Evolutionary conservation across 1,284 basidiomycete species (phyloP), one percentile per base, ranked within the genome.

Genomic region (Ceratobasidium sp.): DNA sequence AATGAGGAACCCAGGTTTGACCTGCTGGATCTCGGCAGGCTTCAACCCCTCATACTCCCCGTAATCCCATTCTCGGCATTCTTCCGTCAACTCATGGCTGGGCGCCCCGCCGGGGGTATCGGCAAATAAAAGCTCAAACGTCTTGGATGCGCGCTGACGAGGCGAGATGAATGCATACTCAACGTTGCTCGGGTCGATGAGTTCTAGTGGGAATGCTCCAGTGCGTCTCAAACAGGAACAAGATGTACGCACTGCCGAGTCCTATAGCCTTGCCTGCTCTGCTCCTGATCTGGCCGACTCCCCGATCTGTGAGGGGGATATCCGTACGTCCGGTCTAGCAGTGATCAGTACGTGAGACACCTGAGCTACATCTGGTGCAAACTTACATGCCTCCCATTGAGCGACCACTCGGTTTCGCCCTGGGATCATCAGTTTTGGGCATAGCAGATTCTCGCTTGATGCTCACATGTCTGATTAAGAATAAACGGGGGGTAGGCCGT

Each of bases 391-490:
- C 79, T 76, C 27, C 80, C 81, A 50, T 80, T 80, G 35, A 82
- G 69, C 1, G 77, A 79, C 81, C 82, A 83, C 72, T 82, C 82
- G 0, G 82, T 83, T 75, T 83, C 80, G 67, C 82, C 80, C 60
- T 64, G 38, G 34, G 35, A 38, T 17, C 45, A 7, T 29, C 34
- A 29, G 31, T 20, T 20, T 45, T 34, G 29, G 43, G 40, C 22
- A 29, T 34, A 38, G 31, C 20, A 22, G 45, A 27, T 40, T 17
- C 17, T 17, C 38, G 15, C 31, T 22, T 17, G 29, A 40, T 38
- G 31, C 67, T 62, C 50, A 74, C 60, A 50, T 77, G 76, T 12
- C 76, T 72, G 17, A 76, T 70, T 15, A 75, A 50, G 54, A 73
- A 73, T 38, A 76, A 67, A 13, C 74, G 71, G 12, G 75, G 75